phyloP scores from a whole-genome alignment of 2,329 filamentous ascomycete species.

The Colletotrichum lini region DNA sequence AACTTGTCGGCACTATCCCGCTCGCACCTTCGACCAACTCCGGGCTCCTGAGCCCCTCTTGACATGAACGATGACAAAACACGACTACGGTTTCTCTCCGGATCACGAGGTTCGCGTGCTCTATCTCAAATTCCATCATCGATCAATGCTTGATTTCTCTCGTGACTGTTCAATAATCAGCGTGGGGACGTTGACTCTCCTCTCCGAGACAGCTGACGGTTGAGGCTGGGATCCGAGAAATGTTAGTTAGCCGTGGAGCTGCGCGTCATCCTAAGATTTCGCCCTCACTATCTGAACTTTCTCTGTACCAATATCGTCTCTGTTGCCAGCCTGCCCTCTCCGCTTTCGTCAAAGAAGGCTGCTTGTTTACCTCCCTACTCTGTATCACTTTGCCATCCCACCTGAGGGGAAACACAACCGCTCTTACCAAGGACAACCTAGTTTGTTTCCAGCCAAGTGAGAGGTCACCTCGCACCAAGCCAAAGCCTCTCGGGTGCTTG shows the following conservation, averaged over 20 bases:
- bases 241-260: conserved; percentile 3
- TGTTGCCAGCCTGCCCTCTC: neutral
- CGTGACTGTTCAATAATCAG: neutral
- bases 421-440: conserved; percentile 2
- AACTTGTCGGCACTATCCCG: conserved; percentile 15
- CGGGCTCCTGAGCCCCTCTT: neutral
- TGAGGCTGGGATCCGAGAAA: conserved; percentile 5
- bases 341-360: neutral
- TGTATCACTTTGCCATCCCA: neutral
- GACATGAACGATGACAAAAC: neutral
- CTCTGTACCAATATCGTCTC: neutral
- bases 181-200: conserved; percentile 6
- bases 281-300: conserved; percentile 15
- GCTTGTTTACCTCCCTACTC: conserved; percentile 2
- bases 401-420: conserved; percentile 6
- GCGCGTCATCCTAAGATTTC: conserved; percentile 29
- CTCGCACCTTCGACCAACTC: neutral
- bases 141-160: neutral
- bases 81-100: neutral
- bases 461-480: conserved; percentile 4
- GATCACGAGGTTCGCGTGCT: neutral
- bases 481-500: conserved; percentile 8
- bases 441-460: conserved; percentile 3
- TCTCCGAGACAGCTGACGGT: neutral
- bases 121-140: neutral